Conservation (phyloP, 306 rosid genomes). For the Prunus mume region DNA sequence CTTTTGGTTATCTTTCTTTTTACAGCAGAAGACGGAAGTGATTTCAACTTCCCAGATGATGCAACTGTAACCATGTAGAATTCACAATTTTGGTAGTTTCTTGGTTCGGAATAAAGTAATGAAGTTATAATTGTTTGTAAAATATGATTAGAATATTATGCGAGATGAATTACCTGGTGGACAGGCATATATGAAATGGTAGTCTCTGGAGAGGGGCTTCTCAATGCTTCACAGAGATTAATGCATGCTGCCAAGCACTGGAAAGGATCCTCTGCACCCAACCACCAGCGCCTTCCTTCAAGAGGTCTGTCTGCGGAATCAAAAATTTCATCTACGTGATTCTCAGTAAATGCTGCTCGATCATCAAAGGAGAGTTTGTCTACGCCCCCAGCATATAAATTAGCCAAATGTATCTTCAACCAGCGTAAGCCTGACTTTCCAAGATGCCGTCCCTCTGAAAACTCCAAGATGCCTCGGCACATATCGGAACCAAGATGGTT, state of each 20-base stretch:
- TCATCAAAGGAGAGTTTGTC: conserved; percentile 77
- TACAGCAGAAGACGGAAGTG: neutral
- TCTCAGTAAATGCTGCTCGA: conserved; percentile 63
- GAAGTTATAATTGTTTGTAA: neutral
- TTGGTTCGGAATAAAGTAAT: neutral
- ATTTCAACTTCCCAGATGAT: neutral
- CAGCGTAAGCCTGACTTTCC: conserved; percentile 84
- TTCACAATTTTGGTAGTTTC: neutral
- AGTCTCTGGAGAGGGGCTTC: conserved; percentile 87
- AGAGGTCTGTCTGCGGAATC: conserved; percentile 89
- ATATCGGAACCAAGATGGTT: conserved; percentile 98
- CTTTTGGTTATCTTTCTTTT: neutral
- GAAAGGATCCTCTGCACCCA: conserved; percentile 95
- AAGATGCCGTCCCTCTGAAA: conserved; percentile 84
- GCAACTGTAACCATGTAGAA: conserved; percentile 7
- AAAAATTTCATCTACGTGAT: conserved; percentile 67
- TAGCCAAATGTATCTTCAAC: conserved; percentile 96
- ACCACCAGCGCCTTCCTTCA: conserved; percentile 94
- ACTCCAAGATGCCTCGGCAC: conserved; percentile 92
- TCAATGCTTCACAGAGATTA: conserved; percentile 81
- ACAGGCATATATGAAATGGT: conserved; percentile 78
- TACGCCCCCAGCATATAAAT: conserved; percentile 88
- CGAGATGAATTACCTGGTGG: conserved; percentile 67
- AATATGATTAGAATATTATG: neutral
- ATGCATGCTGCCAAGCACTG: conserved; percentile 90